Evolutionary conservation across 1,284 basidiomycete species (phyloP), one percentile per base, ranked within the genome.

Genomic region (Cronartium quercuum): DNA sequence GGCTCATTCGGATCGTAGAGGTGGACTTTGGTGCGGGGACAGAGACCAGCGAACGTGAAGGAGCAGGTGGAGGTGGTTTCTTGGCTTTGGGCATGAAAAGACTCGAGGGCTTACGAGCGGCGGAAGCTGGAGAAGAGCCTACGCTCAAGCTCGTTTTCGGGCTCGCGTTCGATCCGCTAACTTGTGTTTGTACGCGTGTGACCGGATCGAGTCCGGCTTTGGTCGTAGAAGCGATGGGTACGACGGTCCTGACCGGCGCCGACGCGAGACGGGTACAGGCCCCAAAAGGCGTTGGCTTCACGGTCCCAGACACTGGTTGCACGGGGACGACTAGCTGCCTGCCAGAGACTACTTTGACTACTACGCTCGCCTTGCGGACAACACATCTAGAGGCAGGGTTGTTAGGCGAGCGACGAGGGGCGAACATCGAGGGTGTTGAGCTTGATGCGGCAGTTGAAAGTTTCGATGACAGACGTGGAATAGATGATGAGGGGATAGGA

Each of bases 51-150:
- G 51, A 57, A 21, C 51, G 6, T 9, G 29, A 29, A 6, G 51
- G 51, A 57, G 51, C 29, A 57, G 51, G 51, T 4, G 51, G 51
- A 37, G 37, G 60, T 6, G 24, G 60, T 35, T 62, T 62, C 37
- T 62, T 62, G 0, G 60, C n/a, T n/a, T 62, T 62, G 3, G 60
- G 60, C 60, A 62, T 62, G 18, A 62, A 62, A 3, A 62, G 37
- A 62, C 60, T 35, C 34, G 21, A 18, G 13, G 60, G 24, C n/a
- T 62, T 62, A 61, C 6, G 24, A 29, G 58, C 15, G 21, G 21
- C 15, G 9, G 58, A 9, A 61, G 21, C 18, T 61, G 35, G 35
- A 61, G 58, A 7, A n/a, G 47, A 24, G 24, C 24, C 24, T 7
- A 24, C n/a, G 24, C 24, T 55, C 1, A 24, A 7, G n/a, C n/a